Base-by-base conservation (phyloP, 129 eudicot genomes). In the Lonicera japonica region DNA sequence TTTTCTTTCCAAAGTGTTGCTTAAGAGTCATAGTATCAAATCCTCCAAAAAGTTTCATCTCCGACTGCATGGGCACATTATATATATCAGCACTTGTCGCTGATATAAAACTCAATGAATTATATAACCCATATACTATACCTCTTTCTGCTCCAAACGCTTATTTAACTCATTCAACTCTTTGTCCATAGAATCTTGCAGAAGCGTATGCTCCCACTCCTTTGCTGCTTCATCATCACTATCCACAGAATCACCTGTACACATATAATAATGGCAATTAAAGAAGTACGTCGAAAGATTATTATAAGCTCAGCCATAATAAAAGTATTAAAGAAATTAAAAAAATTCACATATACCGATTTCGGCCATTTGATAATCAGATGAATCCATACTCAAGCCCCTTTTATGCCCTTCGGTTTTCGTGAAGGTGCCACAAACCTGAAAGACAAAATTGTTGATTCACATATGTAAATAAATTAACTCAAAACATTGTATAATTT, bases 1-100 rank as follows among this genome's bases (percentile, higher is more conserved):
- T 52, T 60, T 94, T 94, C 89, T 83, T 94, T 68, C 99, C 99
- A 55, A 88, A 94, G 73, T 94, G 99, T 74, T 88, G 99, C 81
- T 94, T 94, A 59, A 94, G 96, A 66, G 96, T 76, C 76, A 75
- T 78, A 22, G 99, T 77, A 71, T 88, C 99, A 63, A 55, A 72
- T 53, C 87, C 99, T 61, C 83, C 96, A 75, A 85, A 72, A 70
- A 76, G 89, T 73, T 81, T 94, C 96, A 94, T 94, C 82, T 94
- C 96, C 38, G 95, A 82, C 96, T 91, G 83, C 21, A 67, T 50
- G 8, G 55, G 1, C 19, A 50, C 9, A 14, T 16, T 50, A 45
- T 45, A 45, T 12, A 45, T 8, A 45, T 45, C 51, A 45, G 14
- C n/a, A 3, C 51, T 45, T 45, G 11, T 45, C 4, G 51, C 51